Base-by-base conservation (phyloP, 805 yeast species). In the Saccharomycopsis selenospora region DNA sequence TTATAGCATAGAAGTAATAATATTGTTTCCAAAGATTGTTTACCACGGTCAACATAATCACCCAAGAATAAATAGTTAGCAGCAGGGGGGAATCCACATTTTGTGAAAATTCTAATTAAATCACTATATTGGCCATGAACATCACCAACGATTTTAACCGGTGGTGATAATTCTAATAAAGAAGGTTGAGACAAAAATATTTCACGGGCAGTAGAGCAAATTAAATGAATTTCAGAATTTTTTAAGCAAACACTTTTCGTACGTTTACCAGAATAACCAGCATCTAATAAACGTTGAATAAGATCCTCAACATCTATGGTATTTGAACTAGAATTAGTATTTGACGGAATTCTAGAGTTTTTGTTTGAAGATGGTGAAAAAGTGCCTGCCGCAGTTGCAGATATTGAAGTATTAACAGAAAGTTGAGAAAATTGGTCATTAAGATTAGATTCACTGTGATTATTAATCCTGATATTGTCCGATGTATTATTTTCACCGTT, bases 121-220 rank as follows among this genome's bases (percentile, higher is more conserved):
- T 93, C 99, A 45, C 85, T 85, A 63, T 83, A 93, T 66, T 93
- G 99, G 26, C 99, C 99, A 66, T 93, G 99, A 26, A 93, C 95
- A 63, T 93, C 99, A 40, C 93, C 93, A 4, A 85, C 91, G 50
- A 85, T 77, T 61, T 85, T 85, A 3, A 85, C 91, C 0, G 93
- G 90, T 0, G 93, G 54, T 2, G 86, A 78, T 52, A 91, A 71
- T 64, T 93, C 98, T 50, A 91, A 70, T 46, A 91, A 67, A 3
- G 96, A 76, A 4, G 99, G 99, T 64, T 93, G 98, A 47, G 85
- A 77, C 49, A 93, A 68, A 59, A 93, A 87, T 13, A 91, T 81
- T 60, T 93, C 96, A 53, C 96, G 74, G 3, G 97, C 95, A 36
- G 80, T 78, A 36, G 85, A 75, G 67, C 99, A 93, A 40, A 93